phyloP scores from a whole-genome alignment of 352 stramenopile species.

The Thalassiosira hispida region DNA sequence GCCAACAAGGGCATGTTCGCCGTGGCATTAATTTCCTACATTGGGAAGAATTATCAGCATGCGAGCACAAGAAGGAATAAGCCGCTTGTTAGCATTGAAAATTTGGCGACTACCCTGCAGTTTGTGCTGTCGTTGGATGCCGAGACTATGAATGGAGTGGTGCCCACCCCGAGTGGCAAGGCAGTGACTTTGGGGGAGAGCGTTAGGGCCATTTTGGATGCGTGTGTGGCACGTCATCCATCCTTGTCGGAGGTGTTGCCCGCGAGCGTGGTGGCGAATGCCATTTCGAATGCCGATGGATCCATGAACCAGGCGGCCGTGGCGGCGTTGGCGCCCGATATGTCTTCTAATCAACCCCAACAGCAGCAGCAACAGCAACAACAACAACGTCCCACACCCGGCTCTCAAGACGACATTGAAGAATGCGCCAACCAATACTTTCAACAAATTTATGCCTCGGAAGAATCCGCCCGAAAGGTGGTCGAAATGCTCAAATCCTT shows the following conservation, averaged over 20 bases:
- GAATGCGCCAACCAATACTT: constrained; percentile 98
- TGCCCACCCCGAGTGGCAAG: constrained; percentile 54
- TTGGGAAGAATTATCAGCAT: constrained; percentile 66
- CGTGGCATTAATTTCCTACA: constrained; percentile 61
- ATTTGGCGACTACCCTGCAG: constrained; percentile 70
- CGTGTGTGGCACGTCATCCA: constrained; percentile 64
- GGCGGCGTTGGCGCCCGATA: neutral
- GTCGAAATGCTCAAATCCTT: constrained; percentile 99
- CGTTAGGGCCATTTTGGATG: constrained; percentile 63
- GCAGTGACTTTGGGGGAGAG: constrained; percentile 60
- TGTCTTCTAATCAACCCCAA: neutral
- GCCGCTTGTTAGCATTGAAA: constrained; percentile 80
- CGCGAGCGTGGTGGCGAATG: neutral
- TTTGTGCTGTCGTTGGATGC: constrained; percentile 67
- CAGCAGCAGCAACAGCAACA: neutral
- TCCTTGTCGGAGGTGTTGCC: constrained; percentile 44
- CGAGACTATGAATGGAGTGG: constrained; percentile 54
- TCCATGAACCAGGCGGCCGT: constrained; percentile 15
- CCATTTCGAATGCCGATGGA: neutral
- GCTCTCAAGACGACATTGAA: constrained; percentile 93
- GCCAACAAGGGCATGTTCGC: constrained; percentile 58
- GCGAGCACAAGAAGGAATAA: constrained; percentile 50
- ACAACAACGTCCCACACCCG: constrained; percentile 17
- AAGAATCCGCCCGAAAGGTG: constrained; percentile 97
- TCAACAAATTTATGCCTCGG: constrained; percentile 98